Conservation (phyloP, 2,329 filamentous ascomycete genomes). For the Torrubiellomyces zombiae region DNA sequence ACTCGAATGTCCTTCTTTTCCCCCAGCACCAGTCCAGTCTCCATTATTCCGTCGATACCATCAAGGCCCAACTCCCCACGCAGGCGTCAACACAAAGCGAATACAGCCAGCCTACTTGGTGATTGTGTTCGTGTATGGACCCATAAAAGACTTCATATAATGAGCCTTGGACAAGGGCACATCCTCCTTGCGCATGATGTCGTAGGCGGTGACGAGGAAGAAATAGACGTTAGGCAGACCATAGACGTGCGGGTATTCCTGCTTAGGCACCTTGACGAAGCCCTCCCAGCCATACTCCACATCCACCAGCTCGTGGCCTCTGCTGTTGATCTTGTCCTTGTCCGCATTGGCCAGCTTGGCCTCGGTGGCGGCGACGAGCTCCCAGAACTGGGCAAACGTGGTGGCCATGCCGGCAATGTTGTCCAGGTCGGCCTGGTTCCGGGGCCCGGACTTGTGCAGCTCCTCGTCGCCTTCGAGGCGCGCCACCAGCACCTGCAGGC, state of each 20-base stretch:
- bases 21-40: too few relatives aligned
- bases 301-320: constrained; percentile 11
- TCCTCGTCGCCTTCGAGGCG: constrained; percentile 17
- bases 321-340: constrained; percentile 15
- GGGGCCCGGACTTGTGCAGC: too few relatives aligned
- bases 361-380: constrained; percentile 15
- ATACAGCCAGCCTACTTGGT: too few relatives aligned
- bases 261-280: constrained; percentile 9
- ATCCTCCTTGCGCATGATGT: constrained; percentile 42
- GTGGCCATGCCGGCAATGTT: constrained; percentile 16
- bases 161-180: constrained; percentile 45
- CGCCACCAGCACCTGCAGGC: constrained; percentile 14
- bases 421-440: too few relatives aligned
- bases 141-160: constrained; percentile 24
- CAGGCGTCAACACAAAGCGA: too few relatives aligned
- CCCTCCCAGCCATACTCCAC: constrained; percentile 15
- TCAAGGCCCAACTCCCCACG: too few relatives aligned
- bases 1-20: too few relatives aligned
- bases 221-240: constrained; percentile 47
- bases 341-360: constrained; percentile 16
- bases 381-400: constrained; percentile 17
- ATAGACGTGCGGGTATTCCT: constrained; percentile 29
- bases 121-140: too few relatives aligned
- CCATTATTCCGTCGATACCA: too few relatives aligned
- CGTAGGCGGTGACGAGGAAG: constrained; percentile 42